Conservation (phyloP, 2,329 filamentous ascomycete species). For the Cytospora chrysosperma region DNA sequence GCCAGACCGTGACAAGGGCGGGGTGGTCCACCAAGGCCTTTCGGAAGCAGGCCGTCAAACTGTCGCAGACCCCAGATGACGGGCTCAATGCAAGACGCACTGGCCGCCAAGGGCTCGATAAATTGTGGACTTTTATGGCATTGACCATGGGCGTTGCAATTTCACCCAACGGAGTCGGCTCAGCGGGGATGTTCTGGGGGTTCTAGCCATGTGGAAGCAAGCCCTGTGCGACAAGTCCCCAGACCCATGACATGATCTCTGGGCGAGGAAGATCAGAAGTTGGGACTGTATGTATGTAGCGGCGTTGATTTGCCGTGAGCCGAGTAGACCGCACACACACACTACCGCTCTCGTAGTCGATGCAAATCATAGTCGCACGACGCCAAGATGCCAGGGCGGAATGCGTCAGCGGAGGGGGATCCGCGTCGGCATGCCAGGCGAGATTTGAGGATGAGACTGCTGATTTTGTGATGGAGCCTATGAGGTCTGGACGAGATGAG, state of each 20-base stretch:
- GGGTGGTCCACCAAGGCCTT: not conserved
- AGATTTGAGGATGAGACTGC: conserved; percentile 7
- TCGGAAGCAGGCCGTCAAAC: conserved; percentile 7
- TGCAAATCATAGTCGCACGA: not conserved
- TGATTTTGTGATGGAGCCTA: conserved; percentile 3
- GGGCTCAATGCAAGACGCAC: conserved; percentile 5
- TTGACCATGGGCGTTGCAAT: conserved; percentile 8
- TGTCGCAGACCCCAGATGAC: conserved; percentile 13
- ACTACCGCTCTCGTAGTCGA: not conserved
- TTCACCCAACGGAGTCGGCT: conserved; percentile 1
- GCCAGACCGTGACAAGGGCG: not conserved
- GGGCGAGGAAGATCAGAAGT: not conserved
- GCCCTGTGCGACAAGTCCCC: not conserved
- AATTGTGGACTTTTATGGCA: not conserved
- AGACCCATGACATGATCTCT: conserved; percentile 3
- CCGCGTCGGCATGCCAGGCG: conserved; percentile 16
- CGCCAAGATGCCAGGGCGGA: not conserved
- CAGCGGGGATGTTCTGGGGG: not conserved
- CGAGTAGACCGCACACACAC: no score
- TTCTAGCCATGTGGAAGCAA: not conserved
- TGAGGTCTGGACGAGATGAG: conserved; percentile 16
- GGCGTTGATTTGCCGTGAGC: not conserved
- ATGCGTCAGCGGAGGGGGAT: conserved; percentile 7
- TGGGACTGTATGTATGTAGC: not conserved
- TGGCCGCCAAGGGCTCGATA: conserved; percentile 1